These are phyloP conservation scores for Cotoneaster glaucophyllus DNA, from an alignment of 306 rosid species.

Conservation along the genomic window DNA sequence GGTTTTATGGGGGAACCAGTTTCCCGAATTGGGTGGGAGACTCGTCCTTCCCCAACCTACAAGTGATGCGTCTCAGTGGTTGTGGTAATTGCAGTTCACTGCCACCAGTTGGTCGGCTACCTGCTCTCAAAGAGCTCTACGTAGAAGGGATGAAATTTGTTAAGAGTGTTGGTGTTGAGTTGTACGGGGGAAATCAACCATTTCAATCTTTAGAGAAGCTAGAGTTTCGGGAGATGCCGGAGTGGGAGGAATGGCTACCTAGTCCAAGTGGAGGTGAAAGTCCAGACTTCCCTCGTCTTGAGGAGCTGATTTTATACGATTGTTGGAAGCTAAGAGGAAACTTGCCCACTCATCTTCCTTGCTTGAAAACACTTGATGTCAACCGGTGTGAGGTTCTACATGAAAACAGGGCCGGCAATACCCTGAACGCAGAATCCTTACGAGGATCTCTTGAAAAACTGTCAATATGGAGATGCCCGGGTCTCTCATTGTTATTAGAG, in stretches of 20 bases:
- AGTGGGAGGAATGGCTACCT: neutral
- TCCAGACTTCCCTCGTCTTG: neutral
- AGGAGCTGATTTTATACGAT: accelerated
- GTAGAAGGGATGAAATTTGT: neutral
- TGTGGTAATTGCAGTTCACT: neutral
- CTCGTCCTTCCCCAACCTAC: neutral
- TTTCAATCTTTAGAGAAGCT: neutral
- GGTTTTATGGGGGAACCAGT: neutral
- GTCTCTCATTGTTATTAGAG: too few relatives aligned
- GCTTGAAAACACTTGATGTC: accelerated
- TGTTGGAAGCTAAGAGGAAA: neutral
- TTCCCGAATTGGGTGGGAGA: conserved; percentile 19
- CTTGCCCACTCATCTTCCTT: neutral
- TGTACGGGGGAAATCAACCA: neutral
- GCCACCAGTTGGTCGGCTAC: conserved; percentile 16
- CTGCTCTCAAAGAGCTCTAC: neutral
- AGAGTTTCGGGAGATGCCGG: neutral
- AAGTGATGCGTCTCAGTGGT: neutral
- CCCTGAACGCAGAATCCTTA: too few relatives aligned
- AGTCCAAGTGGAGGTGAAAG: neutral
- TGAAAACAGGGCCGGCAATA: too few relatives aligned
- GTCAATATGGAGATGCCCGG: too few relatives aligned
- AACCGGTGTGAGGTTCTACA: accelerated
- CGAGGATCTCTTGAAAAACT: too few relatives aligned
- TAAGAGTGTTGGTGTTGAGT: neutral